These are phyloP conservation scores for Calonectria honghensis DNA, from an alignment of 2,329 filamentous ascomycete species.

Conservation along the genomic window DNA sequence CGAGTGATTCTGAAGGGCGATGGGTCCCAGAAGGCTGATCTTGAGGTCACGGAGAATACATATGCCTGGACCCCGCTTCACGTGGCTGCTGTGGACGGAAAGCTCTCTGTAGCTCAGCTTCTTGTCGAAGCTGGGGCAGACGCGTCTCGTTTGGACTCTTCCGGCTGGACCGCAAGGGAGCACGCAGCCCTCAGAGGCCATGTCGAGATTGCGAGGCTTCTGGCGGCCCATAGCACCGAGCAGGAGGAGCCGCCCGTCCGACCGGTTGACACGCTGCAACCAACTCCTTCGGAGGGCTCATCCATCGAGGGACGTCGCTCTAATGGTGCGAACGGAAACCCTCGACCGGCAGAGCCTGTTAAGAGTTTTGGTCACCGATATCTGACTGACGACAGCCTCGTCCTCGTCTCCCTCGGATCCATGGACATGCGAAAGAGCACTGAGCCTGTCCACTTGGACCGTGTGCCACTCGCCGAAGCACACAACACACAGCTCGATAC, in stretches of 20 bases:
- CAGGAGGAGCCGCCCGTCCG: constrained; percentile 53
- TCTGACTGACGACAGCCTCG: constrained; percentile 89
- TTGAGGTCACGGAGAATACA: constrained; percentile 86
- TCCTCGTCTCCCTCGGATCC: constrained; percentile 93
- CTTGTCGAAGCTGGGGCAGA: constrained; percentile 87
- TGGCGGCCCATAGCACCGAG: constrained; percentile 72
- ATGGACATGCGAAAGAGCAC: constrained; percentile 93
- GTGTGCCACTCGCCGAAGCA: constrained; percentile 89
- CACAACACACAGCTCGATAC: constrained; percentile 96
- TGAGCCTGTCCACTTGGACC: constrained; percentile 89
- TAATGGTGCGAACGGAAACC: constrained; percentile 66
- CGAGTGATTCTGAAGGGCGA: constrained; percentile 83
- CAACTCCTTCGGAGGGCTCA: constrained; percentile 65
- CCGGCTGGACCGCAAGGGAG: constrained; percentile 95
- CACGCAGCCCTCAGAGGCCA: constrained; percentile 94
- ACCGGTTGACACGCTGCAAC: constrained; percentile 50
- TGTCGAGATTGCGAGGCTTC: constrained; percentile 83
- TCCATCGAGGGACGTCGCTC: constrained; percentile 79
- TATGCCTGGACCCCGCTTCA: constrained; percentile 98
- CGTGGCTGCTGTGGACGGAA: constrained; percentile 92
- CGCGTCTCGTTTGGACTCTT: constrained; percentile 84
- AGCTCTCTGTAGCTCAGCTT: constrained; percentile 83
- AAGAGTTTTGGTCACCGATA: constrained; percentile 98
- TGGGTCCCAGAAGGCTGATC: constrained; percentile 81
- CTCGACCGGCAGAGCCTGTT: constrained; percentile 82